Conservation (phyloP, 2,329 filamentous ascomycete genomes). For the Ophiosphaerella herpotricha region DNA sequence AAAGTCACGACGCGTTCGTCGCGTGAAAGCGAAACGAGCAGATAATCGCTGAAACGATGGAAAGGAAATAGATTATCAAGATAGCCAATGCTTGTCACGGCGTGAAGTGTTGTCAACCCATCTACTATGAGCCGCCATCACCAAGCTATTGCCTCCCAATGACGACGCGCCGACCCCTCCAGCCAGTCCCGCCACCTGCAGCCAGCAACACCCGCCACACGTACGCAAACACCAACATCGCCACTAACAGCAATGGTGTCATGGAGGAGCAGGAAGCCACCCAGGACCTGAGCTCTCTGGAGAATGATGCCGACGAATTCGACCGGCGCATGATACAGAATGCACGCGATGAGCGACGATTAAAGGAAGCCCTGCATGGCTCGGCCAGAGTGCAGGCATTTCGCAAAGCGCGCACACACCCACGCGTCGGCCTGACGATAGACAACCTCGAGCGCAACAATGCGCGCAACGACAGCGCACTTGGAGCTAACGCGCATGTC, state of each 20-base stretch:
- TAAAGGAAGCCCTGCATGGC: slow-evolving; percentile 42
- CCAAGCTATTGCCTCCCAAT: slow-evolving; percentile 22
- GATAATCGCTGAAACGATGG: too few species aligned
- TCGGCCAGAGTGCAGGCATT: slow-evolving; percentile 42
- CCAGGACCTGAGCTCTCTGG: slow-evolving; percentile 45
- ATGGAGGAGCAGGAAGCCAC: slow-evolving; percentile 30
- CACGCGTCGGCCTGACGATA: slow-evolving; percentile 47
- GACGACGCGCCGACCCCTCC: slow-evolving; percentile 42
- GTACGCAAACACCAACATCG: slow-evolving; percentile 26
- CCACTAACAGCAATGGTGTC: slow-evolving; percentile 21
- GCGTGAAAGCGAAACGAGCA: slow-evolving; percentile 20
- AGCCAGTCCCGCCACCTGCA: slow-evolving; percentile 25
- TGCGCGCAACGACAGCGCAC: slow-evolving; percentile 12
- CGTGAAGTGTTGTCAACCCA: neutral
- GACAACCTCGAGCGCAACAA: slow-evolving; percentile 51
- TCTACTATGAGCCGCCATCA: slow-evolving; percentile 21
- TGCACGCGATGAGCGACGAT: slow-evolving; percentile 48
- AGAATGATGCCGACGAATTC: slow-evolving; percentile 51
- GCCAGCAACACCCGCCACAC: slow-evolving; percentile 27
- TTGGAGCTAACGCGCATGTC: slow-evolving; percentile 18
- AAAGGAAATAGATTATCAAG: slow-evolving; percentile 3
- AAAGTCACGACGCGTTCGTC: slow-evolving; percentile 30
- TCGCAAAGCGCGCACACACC: slow-evolving; percentile 48
- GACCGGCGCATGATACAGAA: slow-evolving; percentile 52
- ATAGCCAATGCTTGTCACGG: neutral